phyloP scores from a whole-genome alignment of 2,329 filamentous ascomycete genomes.

The Penicillium hordei region DNA sequence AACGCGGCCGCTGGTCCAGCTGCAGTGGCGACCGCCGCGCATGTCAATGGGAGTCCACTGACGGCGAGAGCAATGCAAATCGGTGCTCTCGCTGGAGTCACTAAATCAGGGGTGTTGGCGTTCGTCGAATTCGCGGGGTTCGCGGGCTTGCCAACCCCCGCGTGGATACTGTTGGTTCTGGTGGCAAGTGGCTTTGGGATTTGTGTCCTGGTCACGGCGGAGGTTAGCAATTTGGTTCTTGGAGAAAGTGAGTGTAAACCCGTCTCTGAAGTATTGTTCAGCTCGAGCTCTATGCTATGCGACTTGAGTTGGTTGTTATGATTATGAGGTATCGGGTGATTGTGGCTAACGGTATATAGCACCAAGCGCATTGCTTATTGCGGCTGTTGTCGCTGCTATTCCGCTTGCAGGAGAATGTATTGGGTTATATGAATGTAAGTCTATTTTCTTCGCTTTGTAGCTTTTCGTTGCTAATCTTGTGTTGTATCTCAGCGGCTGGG shows the following conservation, averaged over 20 bases:
- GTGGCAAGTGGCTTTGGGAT: constrained; percentile 17
- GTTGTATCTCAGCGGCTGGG: constrained; percentile 9
- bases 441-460: background rate
- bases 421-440: constrained; percentile 17
- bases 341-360: constrained; percentile 1
- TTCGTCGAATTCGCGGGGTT: constrained; percentile 16
- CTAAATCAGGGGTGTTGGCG: constrained; percentile 16
- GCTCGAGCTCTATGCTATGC: background rate
- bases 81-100: constrained; percentile 16
- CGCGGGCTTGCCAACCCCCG: constrained; percentile 14
- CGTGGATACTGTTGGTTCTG: constrained; percentile 16
- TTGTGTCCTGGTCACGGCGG: constrained; percentile 16
- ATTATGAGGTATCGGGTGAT: background rate
- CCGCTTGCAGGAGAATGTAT: constrained; percentile 17
- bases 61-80: constrained; percentile 17
- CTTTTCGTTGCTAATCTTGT: background rate
- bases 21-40: constrained; percentile 17
- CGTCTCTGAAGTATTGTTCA: background rate
- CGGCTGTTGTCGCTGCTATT: constrained; percentile 19
- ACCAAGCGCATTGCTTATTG: constrained; percentile 16
- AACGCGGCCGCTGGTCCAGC: constrained; percentile 20
- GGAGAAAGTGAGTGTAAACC: constrained; percentile 11
- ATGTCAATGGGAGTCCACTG: constrained; percentile 15
- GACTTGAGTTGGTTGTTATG: background rate
- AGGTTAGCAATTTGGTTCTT: constrained; percentile 19